These are phyloP conservation scores for Lentinus tigrinus DNA, from an alignment of 768 basidiomycete species.

Conservation along the genomic window DNA sequence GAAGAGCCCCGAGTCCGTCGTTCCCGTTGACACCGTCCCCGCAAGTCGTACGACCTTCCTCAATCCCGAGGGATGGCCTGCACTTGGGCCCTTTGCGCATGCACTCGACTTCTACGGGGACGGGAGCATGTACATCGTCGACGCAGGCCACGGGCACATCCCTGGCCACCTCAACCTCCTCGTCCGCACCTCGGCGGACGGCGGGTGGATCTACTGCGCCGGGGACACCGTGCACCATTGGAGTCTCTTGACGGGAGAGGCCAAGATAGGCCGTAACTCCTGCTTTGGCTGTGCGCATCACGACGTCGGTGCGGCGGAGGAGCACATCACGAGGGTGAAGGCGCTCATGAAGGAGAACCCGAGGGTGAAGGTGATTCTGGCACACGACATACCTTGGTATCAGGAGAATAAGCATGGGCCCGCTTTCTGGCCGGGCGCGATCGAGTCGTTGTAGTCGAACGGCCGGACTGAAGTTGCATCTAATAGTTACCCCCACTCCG, in stretches of 20 bases:
- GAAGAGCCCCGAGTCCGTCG: slow-evolving; percentile 31
- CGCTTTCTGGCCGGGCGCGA: slow-evolving; percentile 35
- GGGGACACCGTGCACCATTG: slow-evolving; percentile 58
- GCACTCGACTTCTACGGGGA: slow-evolving; percentile 55
- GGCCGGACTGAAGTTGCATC: too few relatives aligned
- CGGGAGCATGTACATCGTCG: slow-evolving; percentile 55
- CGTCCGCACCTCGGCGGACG: slow-evolving; percentile 50
- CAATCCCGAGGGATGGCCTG: slow-evolving; percentile 28
- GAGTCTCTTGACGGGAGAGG: slow-evolving; percentile 46
- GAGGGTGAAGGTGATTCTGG: slow-evolving; percentile 45
- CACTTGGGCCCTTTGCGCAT: slow-evolving; percentile 49
- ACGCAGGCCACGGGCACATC: slow-evolving; percentile 51
- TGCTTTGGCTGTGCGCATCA: slow-evolving; percentile 42
- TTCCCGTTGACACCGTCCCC: slow-evolving; percentile 20
- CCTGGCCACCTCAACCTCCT: slow-evolving; percentile 54
- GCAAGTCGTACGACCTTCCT: slow-evolving; percentile 19
- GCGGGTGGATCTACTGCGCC: slow-evolving; percentile 54
- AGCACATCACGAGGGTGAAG: slow-evolving; percentile 40
- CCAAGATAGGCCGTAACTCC: slow-evolving; percentile 36
- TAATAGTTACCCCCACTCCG: too few relatives aligned
- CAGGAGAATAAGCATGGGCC: slow-evolving; percentile 39
- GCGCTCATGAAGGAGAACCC: slow-evolving; percentile 26
- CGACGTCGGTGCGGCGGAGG: slow-evolving; percentile 41
- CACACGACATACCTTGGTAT: slow-evolving; percentile 56
- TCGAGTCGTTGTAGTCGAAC: slow-evolving; percentile 4